Evolutionary conservation across 345 rosid species (phyloP), one percentile per base, ranked within the genome.

Genomic region (Crucihimalaya himalaica): DNA sequence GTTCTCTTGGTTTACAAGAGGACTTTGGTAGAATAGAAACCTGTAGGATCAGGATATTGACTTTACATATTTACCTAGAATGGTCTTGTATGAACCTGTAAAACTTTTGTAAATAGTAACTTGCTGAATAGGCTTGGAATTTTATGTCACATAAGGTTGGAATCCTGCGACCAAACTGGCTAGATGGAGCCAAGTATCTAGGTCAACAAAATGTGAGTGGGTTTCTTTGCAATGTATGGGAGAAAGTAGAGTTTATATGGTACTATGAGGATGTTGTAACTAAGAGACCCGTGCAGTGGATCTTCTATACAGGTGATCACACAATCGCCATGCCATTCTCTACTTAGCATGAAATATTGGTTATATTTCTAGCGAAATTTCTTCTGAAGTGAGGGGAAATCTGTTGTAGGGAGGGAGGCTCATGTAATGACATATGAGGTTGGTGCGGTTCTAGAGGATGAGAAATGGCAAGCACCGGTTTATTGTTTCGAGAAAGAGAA

Each of bases 381-480:
- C 14, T 27, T 19, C 20, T 46, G 20, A 39, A 18, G 14, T 1
- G 54, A 18, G 8, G 39, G 31, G 25, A 3, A 29, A 51, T 2
- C 52, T 64, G 46, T 45, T 79, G 78, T 71, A 86, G 92, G 89
- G 40, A 70, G 72, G 16, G 77, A 65, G 23, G 85, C 85, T 58
- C 88, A 86, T 84, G 85, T 86, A 58, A 85, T 85, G 87, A 86
- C 94, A 13, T 89, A 73, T 23, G 91, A 86, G 45, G 88, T 85
- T 37, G 91, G 89, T 14, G 89, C 84, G 3, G 81, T 83, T 42
- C 73, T 86, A 8, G 91, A 84, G 45, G 91, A 86, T 79, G 76
- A 79, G 21, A 67, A 84, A 20, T 86, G 89, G 91, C 89, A 85
- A 50, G 88, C 91, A 0, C 89, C 91, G 10, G 73, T 66, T 53